phyloP scores from a whole-genome alignment of 345 rosid genomes.

The Passiflora organensis region DNA sequence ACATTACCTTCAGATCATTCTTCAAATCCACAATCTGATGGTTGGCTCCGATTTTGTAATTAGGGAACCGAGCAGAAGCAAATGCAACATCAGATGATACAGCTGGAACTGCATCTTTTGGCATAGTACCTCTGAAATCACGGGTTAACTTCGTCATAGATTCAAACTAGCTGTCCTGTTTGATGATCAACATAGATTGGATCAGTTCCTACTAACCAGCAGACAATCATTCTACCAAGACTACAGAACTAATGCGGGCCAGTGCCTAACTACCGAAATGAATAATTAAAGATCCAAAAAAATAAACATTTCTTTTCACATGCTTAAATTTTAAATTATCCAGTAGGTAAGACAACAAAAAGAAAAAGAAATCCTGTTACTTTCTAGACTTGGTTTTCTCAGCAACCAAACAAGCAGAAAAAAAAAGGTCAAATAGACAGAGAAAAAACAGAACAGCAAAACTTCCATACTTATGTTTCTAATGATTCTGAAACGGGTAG shows the following conservation, averaged over 20 bases:
- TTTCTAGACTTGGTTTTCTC: background rate
- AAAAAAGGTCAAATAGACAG: too few relatives aligned
- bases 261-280: conserved; percentile 15
- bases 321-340: background rate
- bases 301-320: background rate
- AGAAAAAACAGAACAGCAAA: background rate
- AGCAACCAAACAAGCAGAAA: conserved; percentile 5
- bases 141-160: conserved; percentile 71
- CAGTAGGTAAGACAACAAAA: background rate
- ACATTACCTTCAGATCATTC: conserved; percentile 63
- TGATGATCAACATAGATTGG: conserved; percentile 1
- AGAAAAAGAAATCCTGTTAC: background rate
- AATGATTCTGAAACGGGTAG: background rate
- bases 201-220: conserved; percentile 4
- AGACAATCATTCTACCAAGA: conserved; percentile 14
- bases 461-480: background rate
- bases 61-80: conserved; percentile 80
- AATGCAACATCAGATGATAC: conserved; percentile 85
- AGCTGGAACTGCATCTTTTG: conserved; percentile 53
- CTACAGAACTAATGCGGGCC: conserved; percentile 13
- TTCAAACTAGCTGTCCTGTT: conserved; percentile 16
- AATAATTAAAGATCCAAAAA: background rate
- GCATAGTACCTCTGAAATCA: conserved; percentile 60
- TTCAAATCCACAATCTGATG: conserved; percentile 69
- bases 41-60: conserved; percentile 68